These are phyloP conservation scores for Reticulascus tulasneorum DNA, from an alignment of 2,329 filamentous ascomycete species.

Conservation along the genomic window DNA sequence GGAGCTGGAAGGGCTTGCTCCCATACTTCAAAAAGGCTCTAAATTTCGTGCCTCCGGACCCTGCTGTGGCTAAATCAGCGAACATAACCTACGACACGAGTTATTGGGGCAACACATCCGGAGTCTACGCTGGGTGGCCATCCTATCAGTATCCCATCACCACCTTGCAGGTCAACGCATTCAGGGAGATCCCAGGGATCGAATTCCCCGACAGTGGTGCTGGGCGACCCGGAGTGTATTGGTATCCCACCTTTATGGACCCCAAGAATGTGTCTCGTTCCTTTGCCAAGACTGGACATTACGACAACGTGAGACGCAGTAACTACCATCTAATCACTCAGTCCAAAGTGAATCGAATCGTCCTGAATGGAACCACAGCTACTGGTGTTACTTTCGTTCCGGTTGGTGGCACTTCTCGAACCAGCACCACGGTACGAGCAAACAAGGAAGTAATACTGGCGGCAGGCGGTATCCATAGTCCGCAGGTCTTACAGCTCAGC, in stretches of 20 bases:
- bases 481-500: constrained; percentile 38
- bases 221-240: constrained; percentile 35
- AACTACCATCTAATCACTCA: constrained; percentile 31
- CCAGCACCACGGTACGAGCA: constrained; percentile 16
- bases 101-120: constrained; percentile 33
- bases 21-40: constrained; percentile 41
- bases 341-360: constrained; percentile 25
- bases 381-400: constrained; percentile 26
- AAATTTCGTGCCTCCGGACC: too few relatives aligned
- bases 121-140: constrained; percentile 33
- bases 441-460: constrained; percentile 32
- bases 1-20: constrained; percentile 31
- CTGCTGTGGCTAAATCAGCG: not conserved
- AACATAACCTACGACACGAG: constrained; percentile 26
- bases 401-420: constrained; percentile 9
- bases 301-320: constrained; percentile 23
- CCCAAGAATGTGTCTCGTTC: constrained; percentile 29
- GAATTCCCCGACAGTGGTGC: constrained; percentile 36
- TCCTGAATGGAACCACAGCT: constrained; percentile 23
- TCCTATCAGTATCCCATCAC: constrained; percentile 31
- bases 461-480: constrained; percentile 31
- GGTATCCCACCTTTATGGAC: constrained; percentile 38
- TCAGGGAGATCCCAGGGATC: constrained; percentile 32
- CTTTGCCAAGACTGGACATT: constrained; percentile 34
- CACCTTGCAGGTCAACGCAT: constrained; percentile 29